Percentiles rank a stretch among this genome's conserved stretches.
Evolutionary conservation across 257 asterid species (phyloP).

Genomic region (Henckelia pumila): DNA sequence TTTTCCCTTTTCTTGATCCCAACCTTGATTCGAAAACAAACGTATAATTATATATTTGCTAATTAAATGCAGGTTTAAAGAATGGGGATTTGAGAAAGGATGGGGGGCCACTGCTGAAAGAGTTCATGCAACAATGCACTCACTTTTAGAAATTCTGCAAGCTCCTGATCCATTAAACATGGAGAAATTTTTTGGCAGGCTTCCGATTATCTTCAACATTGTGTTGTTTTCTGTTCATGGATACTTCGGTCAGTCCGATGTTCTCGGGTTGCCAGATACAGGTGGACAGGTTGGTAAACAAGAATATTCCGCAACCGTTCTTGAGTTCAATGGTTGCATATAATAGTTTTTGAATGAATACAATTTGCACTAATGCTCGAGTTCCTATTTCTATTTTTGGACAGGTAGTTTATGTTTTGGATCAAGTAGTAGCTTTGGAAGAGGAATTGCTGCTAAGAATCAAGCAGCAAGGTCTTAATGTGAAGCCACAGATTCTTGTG

Average conservation of each 20-base stretch:
- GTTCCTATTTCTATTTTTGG: background rate
- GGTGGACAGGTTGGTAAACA: slow-evolving; percentile 74
- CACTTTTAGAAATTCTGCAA: slow-evolving; percentile 73
- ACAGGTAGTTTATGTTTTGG: slow-evolving; percentile 92
- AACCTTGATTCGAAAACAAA: background rate
- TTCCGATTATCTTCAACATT: slow-evolving; percentile 70
- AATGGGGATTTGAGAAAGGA: slow-evolving; percentile 78
- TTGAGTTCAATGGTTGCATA: no score
- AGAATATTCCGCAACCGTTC: background rate
- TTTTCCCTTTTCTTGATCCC: background rate
- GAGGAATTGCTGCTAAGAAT: slow-evolving; percentile 79
- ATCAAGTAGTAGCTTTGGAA: slow-evolving; percentile 87
- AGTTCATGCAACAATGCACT: slow-evolving; percentile 64
- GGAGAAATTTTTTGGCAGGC: slow-evolving; percentile 65
- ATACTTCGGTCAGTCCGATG: slow-evolving; percentile 85
- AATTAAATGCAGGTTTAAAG: slow-evolving; percentile 53
- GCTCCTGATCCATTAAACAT: slow-evolving; percentile 76
- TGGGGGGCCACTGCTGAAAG: slow-evolving; percentile 76
- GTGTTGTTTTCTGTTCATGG: slow-evolving; percentile 85
- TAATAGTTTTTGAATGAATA: background rate
- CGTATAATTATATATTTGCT: background rate
- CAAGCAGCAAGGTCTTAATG: slow-evolving; percentile 79
- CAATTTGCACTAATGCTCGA: background rate
- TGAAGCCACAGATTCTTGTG: slow-evolving; percentile 89
- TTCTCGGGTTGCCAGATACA: slow-evolving; percentile 94